Percentiles rank a stretch among this genome's conserved stretches.
phyloP scores from a whole-genome alignment of 75 land plant species.

The Gnetum montanum region DNA sequence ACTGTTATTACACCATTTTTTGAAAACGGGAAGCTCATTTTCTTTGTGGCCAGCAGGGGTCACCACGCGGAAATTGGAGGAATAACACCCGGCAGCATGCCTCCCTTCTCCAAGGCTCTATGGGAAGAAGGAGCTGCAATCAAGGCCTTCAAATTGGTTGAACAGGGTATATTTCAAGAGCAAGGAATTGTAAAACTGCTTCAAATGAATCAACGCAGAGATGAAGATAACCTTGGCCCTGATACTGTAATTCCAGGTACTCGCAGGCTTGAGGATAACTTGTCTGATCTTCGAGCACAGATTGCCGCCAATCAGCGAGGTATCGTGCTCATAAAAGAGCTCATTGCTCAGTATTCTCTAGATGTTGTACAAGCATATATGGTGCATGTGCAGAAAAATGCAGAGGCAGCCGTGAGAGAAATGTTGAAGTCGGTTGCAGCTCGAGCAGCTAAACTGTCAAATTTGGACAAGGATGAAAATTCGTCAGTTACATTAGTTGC shows the following conservation, averaged over 20 bases:
- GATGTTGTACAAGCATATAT: conserved; percentile 94
- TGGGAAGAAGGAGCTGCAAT: conserved; percentile 99
- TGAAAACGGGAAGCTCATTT: conserved; percentile 63
- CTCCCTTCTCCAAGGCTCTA: conserved; percentile 93
- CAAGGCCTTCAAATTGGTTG: conserved; percentile 95
- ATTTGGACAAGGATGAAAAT: conserved; percentile 8
- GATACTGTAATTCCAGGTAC: conserved; percentile 63
- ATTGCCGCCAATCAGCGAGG: conserved; percentile 98
- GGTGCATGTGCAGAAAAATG: conserved; percentile 87
- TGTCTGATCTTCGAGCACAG: conserved; percentile 94
- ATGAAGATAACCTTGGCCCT: not conserved
- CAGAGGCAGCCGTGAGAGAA: conserved; percentile 91
- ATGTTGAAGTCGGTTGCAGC: conserved; percentile 85
- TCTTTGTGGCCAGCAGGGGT: conserved; percentile 97
- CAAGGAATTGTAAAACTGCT: conserved; percentile 75
- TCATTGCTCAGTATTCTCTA: conserved; percentile 81
- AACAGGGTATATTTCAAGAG: conserved; percentile 84
- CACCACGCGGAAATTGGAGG: conserved; percentile 99
- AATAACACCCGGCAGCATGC: conserved; percentile 99
- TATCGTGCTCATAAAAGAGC: conserved; percentile 80
- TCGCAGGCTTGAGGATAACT: conserved; percentile 85
- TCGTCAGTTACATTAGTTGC: conserved; percentile 46
- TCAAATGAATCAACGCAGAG: conserved; percentile 20
- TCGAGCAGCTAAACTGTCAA: conserved; percentile 21
- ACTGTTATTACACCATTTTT: conserved; percentile 97